phyloP scores from a whole-genome alignment of 2,329 filamentous ascomycete species.

The Cercospora citrullina region DNA sequence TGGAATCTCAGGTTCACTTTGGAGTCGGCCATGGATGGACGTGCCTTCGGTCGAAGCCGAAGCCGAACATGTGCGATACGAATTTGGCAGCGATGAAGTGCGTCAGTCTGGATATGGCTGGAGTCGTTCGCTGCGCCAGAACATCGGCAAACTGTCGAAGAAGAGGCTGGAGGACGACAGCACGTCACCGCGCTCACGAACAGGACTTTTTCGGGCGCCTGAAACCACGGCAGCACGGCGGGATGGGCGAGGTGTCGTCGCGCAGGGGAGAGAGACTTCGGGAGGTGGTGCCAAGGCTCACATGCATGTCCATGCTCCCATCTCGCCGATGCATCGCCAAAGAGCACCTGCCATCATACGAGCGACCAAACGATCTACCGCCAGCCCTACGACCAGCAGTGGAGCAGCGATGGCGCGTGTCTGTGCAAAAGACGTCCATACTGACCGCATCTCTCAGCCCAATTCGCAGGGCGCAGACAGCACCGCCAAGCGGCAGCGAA shows the following conservation, averaged over 20 bases:
- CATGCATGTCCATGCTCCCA: background rate
- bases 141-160: background rate
- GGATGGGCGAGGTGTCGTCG: background rate
- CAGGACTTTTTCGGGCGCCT: background rate
- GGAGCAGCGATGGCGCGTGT: background rate
- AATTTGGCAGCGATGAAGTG: background rate
- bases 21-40: slow-evolving; percentile 26
- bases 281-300: background rate
- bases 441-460: background rate
- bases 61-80: slow-evolving; percentile 20
- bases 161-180: background rate
- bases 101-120: background rate
- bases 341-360: background rate
- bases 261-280: background rate
- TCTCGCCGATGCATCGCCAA: background rate
- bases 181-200: background rate
- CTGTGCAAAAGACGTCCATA: background rate
- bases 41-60: slow-evolving; percentile 17
- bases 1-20: slow-evolving; percentile 26
- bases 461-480: background rate
- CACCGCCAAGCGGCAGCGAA: background rate
- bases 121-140: background rate
- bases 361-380: background rate
- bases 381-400: background rate
- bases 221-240: background rate